A percentile compares a stretch with the other conserved stretches of the same genome.
Evolutionary conservation across 2,329 filamentous ascomycete species (phyloP).

Genomic region (Phaeomoniella chlamydospora): DNA sequence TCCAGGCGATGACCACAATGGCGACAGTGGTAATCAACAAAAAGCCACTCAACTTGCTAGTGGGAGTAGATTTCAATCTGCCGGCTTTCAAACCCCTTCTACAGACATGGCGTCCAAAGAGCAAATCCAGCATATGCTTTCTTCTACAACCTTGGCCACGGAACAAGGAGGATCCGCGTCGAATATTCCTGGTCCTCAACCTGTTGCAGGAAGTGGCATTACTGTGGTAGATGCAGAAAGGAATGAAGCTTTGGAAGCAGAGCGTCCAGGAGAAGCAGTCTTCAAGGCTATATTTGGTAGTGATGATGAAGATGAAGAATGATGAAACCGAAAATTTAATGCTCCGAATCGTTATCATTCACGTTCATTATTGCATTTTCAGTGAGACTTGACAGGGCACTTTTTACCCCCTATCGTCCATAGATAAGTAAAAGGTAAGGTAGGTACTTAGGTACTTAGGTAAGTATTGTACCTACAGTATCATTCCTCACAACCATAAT

Average conservation of each 20-base stretch:
- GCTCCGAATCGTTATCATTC: not conserved
- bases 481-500: too few species aligned
- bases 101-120: not conserved
- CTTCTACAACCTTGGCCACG: not conserved
- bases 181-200: conserved; percentile 5
- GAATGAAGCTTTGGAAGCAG: conserved; percentile 65
- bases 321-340: conserved; percentile 4
- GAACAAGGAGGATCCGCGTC: conserved; percentile 3
- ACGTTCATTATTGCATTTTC: not conserved
- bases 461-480: too few species aligned
- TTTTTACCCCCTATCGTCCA: too few species aligned
- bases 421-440: too few species aligned
- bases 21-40: conserved; percentile 4
- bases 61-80: conserved; percentile 16
- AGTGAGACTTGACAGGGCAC: too few species aligned
- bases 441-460: too few species aligned
- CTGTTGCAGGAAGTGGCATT: conserved; percentile 4
- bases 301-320: conserved; percentile 53
- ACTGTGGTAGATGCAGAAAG: conserved; percentile 51
- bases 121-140: not conserved
- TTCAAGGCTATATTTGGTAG: conserved; percentile 92
- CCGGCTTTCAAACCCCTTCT: conserved; percentile 15
- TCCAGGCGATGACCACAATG: conserved; percentile 19
- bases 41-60: conserved; percentile 9
- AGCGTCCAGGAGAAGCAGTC: conserved; percentile 63